Evolutionary conservation across 2,329 filamentous ascomycete genomes (phyloP).

Genomic region (Esteya vermicola): DNA sequence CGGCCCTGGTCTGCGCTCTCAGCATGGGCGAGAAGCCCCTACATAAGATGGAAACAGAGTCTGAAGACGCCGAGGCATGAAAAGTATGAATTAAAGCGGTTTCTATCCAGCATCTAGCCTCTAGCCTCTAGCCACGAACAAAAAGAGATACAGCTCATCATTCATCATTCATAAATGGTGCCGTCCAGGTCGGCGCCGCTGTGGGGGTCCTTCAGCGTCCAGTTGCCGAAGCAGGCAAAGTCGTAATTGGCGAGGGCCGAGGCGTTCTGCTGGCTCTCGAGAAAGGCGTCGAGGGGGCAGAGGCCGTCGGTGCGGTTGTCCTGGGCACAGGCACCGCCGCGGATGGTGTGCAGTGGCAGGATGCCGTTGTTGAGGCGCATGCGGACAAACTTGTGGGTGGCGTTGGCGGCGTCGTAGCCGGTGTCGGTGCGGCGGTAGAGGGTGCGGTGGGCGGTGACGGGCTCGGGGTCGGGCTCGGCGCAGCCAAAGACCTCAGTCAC

Average conservation of each 20-base stretch:
- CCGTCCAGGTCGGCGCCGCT: constrained; percentile 28
- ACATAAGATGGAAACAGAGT: constrained; percentile 3
- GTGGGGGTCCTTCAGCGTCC: constrained; percentile 22
- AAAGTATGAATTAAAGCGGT: too few relatives aligned
- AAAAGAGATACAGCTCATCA: too few relatives aligned
- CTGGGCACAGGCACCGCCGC: constrained; percentile 27
- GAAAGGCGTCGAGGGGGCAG: constrained; percentile 25
- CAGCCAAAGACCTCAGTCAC: constrained; percentile 43
- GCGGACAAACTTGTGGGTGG: constrained; percentile 30
- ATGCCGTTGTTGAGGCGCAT: constrained; percentile 35
- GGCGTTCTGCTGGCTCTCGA: constrained; percentile 23
- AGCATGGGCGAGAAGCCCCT: constrained; percentile 9
- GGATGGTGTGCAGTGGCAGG: constrained; percentile 29
- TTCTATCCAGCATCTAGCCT: too few relatives aligned
- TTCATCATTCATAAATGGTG: constrained; percentile 16
- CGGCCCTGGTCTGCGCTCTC: constrained; percentile 4
- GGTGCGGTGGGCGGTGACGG: constrained; percentile 22
- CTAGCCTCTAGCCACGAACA: too few relatives aligned
- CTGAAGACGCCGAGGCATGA: too few relatives aligned
- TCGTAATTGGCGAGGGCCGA: constrained; percentile 27
- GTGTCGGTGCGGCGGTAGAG: constrained; percentile 28
- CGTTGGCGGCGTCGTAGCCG: constrained; percentile 26
- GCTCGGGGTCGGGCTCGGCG: constrained; percentile 20
- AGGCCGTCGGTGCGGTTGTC: constrained; percentile 28
- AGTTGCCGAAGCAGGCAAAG: constrained; percentile 33